A percentile compares a stretch with the other conserved stretches of the same genome.
Evolutionary conservation across 2,329 filamentous ascomycete species (phyloP).

Genomic region (Hypoxylon sp.): DNA sequence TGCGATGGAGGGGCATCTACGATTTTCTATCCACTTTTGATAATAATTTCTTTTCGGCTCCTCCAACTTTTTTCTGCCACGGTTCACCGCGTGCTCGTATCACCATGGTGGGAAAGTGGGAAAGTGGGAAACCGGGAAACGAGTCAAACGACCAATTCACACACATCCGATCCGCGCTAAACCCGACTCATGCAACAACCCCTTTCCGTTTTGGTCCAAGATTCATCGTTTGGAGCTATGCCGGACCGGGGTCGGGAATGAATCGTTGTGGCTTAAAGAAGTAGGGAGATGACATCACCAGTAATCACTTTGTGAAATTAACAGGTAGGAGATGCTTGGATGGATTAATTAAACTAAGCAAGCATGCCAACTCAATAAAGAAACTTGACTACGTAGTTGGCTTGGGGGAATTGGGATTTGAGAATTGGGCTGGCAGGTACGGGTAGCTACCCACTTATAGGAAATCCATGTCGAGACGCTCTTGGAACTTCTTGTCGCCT

Average conservation of each 20-base stretch:
- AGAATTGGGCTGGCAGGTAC: constrained; percentile 1
- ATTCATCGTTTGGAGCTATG: constrained; percentile 6
- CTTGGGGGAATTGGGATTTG: no score
- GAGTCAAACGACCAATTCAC: no score
- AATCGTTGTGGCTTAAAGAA: constrained; percentile 17
- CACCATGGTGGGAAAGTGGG: no score
- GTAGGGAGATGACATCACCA: constrained; percentile 34
- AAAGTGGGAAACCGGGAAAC: no score
- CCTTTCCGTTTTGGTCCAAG: constrained; percentile 5
- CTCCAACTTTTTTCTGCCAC: constrained; percentile 28
- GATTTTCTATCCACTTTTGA: constrained; percentile 14
- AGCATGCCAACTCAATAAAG: constrained; percentile 10
- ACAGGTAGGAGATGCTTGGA: constrained; percentile 4
- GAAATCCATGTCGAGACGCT: no score
- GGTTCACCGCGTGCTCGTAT: constrained; percentile 24
- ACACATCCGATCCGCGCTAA: constrained; percentile 28
- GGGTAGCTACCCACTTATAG: neutral
- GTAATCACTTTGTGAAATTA: constrained; percentile 28
- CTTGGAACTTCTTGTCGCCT: no score
- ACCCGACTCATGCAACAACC: constrained; percentile 5
- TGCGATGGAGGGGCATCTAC: constrained; percentile 31
- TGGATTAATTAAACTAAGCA: constrained; percentile 2
- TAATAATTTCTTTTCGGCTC: constrained; percentile 28
- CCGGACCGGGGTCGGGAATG: constrained; percentile 3
- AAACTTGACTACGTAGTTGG: no score